phyloP scores from a whole-genome alignment of 495 filamentous ascomycete species.

The Letharia columbiana region DNA sequence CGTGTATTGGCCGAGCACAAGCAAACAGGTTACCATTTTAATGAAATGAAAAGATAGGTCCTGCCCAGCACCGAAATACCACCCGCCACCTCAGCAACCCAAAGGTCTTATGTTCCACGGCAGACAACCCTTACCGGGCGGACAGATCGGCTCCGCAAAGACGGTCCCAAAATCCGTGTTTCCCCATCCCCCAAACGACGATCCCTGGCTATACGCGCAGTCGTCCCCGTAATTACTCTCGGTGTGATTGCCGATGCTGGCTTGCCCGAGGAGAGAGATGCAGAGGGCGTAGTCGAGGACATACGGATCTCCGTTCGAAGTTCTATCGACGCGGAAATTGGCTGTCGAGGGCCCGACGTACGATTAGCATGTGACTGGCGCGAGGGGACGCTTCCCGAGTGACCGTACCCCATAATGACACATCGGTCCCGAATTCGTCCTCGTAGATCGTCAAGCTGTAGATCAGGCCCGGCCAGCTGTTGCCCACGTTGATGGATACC shows the following conservation, averaged over 20 bases:
- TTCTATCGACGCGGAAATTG: constrained; percentile 1
- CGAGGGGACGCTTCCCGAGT: no score
- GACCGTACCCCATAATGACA: not conserved
- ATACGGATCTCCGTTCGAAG: not conserved
- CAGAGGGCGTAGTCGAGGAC: not conserved
- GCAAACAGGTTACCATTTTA: no score
- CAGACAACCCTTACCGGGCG: not conserved
- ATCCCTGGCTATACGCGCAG: not conserved
- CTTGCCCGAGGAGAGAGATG: not conserved
- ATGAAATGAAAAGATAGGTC: no score
- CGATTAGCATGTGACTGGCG: no score
- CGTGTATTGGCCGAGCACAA: no score
- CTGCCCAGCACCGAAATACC: no score
- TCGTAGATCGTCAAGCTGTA: not conserved
- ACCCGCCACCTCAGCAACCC: not conserved
- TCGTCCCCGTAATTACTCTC: not conserved
- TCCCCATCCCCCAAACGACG: not conserved
- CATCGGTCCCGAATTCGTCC: not conserved
- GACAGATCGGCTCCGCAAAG: not conserved
- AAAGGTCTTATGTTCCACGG: not conserved
- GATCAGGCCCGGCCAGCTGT: not conserved
- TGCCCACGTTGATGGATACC: not conserved
- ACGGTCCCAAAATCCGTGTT: not conserved
- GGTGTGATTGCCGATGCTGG: not conserved
- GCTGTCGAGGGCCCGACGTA: not conserved